Evolutionary conservation across 2,329 filamentous ascomycete genomes (phyloP).

Genomic region (Xylaria sp.): DNA sequence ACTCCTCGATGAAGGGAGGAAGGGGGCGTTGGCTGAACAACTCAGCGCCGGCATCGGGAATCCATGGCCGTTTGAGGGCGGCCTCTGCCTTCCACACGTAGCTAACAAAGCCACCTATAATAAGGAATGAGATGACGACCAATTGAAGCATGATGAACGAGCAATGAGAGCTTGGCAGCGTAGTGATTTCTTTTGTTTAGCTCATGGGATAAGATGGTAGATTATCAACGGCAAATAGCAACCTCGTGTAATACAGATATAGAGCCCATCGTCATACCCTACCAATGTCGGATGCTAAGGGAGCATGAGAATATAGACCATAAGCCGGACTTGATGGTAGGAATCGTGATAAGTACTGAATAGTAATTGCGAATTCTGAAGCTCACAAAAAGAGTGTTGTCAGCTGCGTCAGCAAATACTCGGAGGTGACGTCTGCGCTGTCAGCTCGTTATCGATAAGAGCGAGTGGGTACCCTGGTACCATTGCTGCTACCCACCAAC

Average conservation of each 20-base stretch:
- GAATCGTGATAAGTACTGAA: not conserved
- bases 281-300: not conserved
- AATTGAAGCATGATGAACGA: slow-evolving; percentile 48
- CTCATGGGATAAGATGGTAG: not conserved
- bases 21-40: slow-evolving; percentile 63
- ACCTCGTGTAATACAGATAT: slow-evolving; percentile 23
- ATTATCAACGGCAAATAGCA: slow-evolving; percentile 29
- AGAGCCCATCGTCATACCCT: slow-evolving; percentile 33
- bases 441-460: slow-evolving; percentile 19
- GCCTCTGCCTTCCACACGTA: slow-evolving; percentile 60
- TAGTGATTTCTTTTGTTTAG: slow-evolving; percentile 10
- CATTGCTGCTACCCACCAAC: not conserved
- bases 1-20: slow-evolving; percentile 56
- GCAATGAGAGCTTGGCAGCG: not conserved
- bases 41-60: slow-evolving; percentile 59
- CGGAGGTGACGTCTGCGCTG: slow-evolving; percentile 24
- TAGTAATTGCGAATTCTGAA: slow-evolving; percentile 4
- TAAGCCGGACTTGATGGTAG: not conserved
- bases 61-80: slow-evolving; percentile 59
- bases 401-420: slow-evolving; percentile 20
- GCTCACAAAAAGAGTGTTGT: not conserved
- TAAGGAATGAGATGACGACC: slow-evolving; percentile 52
- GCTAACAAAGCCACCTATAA: slow-evolving; percentile 55
- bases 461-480: not conserved
- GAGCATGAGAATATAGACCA: slow-evolving; percentile 9